Conservation (phyloP, 1,284 basidiomycete genomes). For the Ceratobasidium sp. region DNA sequence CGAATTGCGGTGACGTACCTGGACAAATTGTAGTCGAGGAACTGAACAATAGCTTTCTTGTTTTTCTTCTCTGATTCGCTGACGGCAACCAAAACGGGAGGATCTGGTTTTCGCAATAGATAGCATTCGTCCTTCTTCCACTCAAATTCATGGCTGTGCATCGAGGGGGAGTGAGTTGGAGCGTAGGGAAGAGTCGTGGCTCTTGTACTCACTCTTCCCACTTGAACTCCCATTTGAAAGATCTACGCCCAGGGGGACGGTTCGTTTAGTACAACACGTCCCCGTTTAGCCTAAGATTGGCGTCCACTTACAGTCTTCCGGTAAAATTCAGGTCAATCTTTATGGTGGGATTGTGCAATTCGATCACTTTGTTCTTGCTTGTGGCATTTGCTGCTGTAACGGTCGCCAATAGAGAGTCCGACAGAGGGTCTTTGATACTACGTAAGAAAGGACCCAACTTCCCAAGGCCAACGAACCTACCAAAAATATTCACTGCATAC, state of each 20-base stretch:
- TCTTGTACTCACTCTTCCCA: constrained; percentile 76
- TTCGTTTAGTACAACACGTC: constrained; percentile 7
- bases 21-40: constrained; percentile 87
- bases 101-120: constrained; percentile 84
- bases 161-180: constrained; percentile 14
- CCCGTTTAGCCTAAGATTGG: constrained; percentile 17
- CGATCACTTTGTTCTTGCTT: constrained; percentile 76
- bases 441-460: neutral
- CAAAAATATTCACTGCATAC: constrained; percentile 64
- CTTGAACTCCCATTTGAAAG: constrained; percentile 79
- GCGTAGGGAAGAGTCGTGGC: neutral
- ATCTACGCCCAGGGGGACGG: constrained; percentile 45
- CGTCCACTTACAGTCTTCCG: constrained; percentile 64
- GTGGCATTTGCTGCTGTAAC: constrained; percentile 70
- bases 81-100: constrained; percentile 80
- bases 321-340: constrained; percentile 76
- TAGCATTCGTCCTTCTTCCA: constrained; percentile 85
- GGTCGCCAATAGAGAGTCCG: constrained; percentile 71
- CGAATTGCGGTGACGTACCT: constrained; percentile 58
- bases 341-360: constrained; percentile 77
- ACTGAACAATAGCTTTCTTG: constrained; percentile 74
- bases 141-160: constrained; percentile 77
- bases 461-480: constrained; percentile 56
- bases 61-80: constrained; percentile 75
- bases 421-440: constrained; percentile 66